Evolutionary conservation across 169 alveolate species (phyloP), one percentile per base, ranked within the genome.

Genomic region (Plasmodium gaboni): DNA sequence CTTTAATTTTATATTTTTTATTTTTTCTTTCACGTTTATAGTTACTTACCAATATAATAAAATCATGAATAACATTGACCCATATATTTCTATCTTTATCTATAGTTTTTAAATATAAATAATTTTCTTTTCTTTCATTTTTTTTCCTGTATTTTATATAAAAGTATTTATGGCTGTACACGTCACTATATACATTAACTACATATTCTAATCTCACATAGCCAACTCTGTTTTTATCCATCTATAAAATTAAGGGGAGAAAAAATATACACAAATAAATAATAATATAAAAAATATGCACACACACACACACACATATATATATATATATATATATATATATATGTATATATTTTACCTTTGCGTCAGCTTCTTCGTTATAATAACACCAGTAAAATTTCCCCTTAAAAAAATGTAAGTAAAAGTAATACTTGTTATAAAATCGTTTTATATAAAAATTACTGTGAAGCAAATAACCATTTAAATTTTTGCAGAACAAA

Each of bases 341-440:
- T 60, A 9, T 60, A 9, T 69, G 44, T 69, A 60, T 12, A n/a
- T 26, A 46, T 46, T 12, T 22, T 22, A 76, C 89, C 89, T 63
- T 48, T 42, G 89, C 89, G 19, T 76, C 89, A 13, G 89, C 67
- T 42, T 76, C 89, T 26, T 76, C 89, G 28, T 76, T 76, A 15
- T 76, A 76, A 46, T 76, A 76, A 55, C 89, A 76, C 89, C 89
- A 76, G 68, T 76, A 76, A 38, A 76, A 76, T 28, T 76, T 76
- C 2, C 89, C 89, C 26, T 76, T 76, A 57, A 76, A 76, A 68
- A 76, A 76, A 22, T 76, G 89, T 42, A 76, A 48, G 42, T 76
- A 76, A 42, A 76, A 76, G 24, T 64, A 76, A 50, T 76, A 76
- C 65, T 76, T 76, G 59, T 76, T 63, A 59, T 76, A 76, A 59